A percentile compares a stretch with the other conserved stretches of the same genome.
These are phyloP conservation scores for Kernera saxatilis DNA, from an alignment of 345 rosid genomes.

Conservation along the genomic window DNA sequence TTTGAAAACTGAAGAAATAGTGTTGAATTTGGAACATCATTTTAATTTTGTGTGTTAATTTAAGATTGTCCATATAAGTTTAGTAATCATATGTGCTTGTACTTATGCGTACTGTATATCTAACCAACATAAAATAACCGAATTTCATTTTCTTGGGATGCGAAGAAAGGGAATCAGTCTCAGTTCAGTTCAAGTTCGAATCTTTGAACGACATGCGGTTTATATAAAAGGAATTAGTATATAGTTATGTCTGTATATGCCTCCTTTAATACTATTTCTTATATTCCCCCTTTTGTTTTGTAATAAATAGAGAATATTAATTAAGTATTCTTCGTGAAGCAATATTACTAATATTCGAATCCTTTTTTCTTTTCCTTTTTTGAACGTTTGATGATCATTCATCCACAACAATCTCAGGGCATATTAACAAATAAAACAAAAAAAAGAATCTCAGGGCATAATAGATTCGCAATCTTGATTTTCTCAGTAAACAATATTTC, in stretches of 20 bases:
- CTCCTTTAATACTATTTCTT: constrained; percentile 10
- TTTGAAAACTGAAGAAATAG: not conserved
- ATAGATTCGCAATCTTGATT: constrained; percentile 1
- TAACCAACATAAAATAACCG: constrained; percentile 6
- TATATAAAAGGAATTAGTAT: constrained; percentile 27
- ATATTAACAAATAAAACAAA: too few species aligned
- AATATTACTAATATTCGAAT: constrained; percentile 24
- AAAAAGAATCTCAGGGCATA: constrained; percentile 20
- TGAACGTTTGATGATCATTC: constrained; percentile 29
- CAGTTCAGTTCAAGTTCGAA: constrained; percentile 20
- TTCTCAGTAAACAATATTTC: not conserved
- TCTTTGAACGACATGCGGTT: constrained; percentile 36
- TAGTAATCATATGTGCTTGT: not conserved
- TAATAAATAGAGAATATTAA: constrained; percentile 11
- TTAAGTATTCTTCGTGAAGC: constrained; percentile 18
- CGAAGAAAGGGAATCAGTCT: constrained; percentile 7
- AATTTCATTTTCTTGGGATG: not conserved
- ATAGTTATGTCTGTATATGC: constrained; percentile 9
- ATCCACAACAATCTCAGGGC: constrained; percentile 17
- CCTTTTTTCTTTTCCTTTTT: not conserved
- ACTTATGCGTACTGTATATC: not conserved
- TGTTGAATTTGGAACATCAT: not conserved
- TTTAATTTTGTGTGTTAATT: not conserved
- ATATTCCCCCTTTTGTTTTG: constrained; percentile 16
- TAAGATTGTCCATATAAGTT: not conserved